Percentiles rank a stretch among this genome's conserved stretches.
Conservation (phyloP, 2,329 filamentous ascomycete species). For the Diaporthe longicolla region DNA sequence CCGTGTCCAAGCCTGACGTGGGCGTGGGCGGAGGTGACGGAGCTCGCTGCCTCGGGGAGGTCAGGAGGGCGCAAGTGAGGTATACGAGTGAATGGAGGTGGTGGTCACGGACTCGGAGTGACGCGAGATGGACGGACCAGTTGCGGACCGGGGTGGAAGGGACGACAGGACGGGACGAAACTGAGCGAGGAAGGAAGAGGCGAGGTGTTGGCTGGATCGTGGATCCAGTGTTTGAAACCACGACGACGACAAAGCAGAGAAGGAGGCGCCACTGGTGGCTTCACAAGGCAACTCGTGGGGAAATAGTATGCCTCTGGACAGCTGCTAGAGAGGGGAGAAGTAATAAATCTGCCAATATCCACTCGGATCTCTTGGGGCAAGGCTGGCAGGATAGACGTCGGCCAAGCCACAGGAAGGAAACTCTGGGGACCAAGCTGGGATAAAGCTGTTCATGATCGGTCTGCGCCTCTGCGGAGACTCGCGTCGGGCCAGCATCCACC, state of each 20-base stretch:
- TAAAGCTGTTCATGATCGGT: slow-evolving; percentile 29
- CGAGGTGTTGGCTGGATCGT: slow-evolving; percentile 4
- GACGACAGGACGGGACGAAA: slow-evolving; percentile 11
- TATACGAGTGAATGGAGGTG: not conserved
- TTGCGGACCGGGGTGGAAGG: not conserved
- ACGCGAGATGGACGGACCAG: slow-evolving; percentile 19
- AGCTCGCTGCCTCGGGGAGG: not conserved
- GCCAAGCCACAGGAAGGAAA: slow-evolving; percentile 23
- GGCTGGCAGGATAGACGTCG: slow-evolving; percentile 15
- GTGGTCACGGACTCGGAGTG: slow-evolving; percentile 18
- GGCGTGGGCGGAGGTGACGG: not conserved
- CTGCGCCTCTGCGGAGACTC: slow-evolving; percentile 31
- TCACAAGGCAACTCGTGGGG: slow-evolving; percentile 1
- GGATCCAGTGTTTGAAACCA: slow-evolving; percentile 19
- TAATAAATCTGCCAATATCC: slow-evolving; percentile 22
- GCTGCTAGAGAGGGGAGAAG: slow-evolving; percentile 1
- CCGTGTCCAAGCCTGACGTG: not conserved
- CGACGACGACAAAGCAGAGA: not conserved
- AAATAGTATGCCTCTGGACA: not conserved
- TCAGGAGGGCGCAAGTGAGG: slow-evolving; percentile 8
- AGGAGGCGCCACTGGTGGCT: slow-evolving; percentile 19
- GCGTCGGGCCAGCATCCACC: slow-evolving; percentile 26
- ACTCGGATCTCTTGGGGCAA: slow-evolving; percentile 18
- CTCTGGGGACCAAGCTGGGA: slow-evolving; percentile 28
- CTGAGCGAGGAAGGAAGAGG: slow-evolving; percentile 5